Base-by-base conservation (phyloP, 208 protist species). In the Leishmania tarentolae region DNA sequence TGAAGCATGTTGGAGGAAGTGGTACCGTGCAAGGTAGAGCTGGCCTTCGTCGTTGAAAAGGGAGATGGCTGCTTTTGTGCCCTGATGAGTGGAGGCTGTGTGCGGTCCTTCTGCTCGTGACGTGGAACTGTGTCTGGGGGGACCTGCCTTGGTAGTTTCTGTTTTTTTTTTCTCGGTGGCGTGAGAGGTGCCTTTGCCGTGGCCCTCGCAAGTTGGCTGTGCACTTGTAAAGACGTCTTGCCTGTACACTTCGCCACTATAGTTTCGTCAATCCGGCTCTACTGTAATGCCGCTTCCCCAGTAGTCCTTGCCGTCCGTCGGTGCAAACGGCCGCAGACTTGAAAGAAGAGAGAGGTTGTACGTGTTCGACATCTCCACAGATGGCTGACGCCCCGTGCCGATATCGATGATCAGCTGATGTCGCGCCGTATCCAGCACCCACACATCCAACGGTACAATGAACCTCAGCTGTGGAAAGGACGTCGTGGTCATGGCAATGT, bases 351-450 rank as follows among this genome's bases (percentile, higher is more conserved):
- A 71, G 3, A 80, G 9, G 76, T 77, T 71, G 81, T 80, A 80
- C n/a, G 81, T 77, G 44, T 71, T 28, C n/a, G 53, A 37, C 56
- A 84, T 76, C 76, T 84, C 76, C 11, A 80, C 70, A 8, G 75
- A 31, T 0, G 81, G 70, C 5, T 19, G 59, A 7, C 40, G 24
- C 17, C 57, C 75, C 0, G 15, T 24, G 59, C 76, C 76, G 53
- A 84, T 80, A 13, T 77, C 65, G 21, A 77, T 61, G 50, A 84
- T 78, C 11, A 21, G 71, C 24, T n/a, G 44, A 8, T 53, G 70
- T 28, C 81, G 70, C 53, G 61, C 37, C 5, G 1, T 53, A 63
- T 84, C 81, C 46, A 80, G 50, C 68, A 76, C 37, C 76, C 81
- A 84, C 69, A 44, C 81, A 77, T 77, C 68, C 4, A 56, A 31